Conservation (phyloP, 2,329 filamentous ascomycete species). For the Corniculantispora saksenae region DNA sequence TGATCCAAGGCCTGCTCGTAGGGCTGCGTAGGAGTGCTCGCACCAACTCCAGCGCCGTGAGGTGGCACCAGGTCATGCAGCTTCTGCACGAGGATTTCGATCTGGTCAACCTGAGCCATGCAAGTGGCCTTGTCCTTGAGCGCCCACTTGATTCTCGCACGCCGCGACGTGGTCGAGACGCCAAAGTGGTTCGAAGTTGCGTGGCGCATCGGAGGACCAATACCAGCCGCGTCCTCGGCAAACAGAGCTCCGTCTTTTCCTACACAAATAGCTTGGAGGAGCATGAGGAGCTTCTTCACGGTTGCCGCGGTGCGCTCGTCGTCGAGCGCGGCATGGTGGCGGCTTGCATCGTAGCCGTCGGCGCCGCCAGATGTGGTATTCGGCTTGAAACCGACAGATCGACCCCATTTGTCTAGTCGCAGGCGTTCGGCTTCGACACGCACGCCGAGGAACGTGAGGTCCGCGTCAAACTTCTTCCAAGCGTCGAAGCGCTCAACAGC, state of each 20-base stretch:
- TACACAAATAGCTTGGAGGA: background rate
- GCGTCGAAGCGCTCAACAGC: slow-evolving; percentile 21
- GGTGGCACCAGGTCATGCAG: background rate
- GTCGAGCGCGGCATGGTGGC: slow-evolving; percentile 21
- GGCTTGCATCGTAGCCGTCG: background rate
- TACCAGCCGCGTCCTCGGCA: background rate
- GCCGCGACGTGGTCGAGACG: background rate
- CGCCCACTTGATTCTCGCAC: background rate
- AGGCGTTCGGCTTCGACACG: slow-evolving; percentile 22
- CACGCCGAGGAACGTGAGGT: slow-evolving; percentile 19
- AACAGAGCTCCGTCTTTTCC: background rate
- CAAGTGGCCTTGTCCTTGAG: background rate
- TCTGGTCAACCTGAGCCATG: background rate
- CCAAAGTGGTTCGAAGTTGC: background rate
- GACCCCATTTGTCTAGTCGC: slow-evolving; percentile 27
- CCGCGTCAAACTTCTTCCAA: slow-evolving; percentile 21
- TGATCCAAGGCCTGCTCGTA: background rate
- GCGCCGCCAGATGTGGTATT: background rate
- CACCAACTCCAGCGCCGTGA: background rate
- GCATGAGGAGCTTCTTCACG: slow-evolving; percentile 9
- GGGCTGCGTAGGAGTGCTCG: background rate
- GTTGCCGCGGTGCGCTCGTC: slow-evolving; percentile 1
- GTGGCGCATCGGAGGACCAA: background rate
- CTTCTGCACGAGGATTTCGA: background rate
- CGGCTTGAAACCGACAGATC: slow-evolving; percentile 22